phyloP scores from a whole-genome alignment of 139 green algal genomes.

The Tetradesmus obliquus region DNA sequence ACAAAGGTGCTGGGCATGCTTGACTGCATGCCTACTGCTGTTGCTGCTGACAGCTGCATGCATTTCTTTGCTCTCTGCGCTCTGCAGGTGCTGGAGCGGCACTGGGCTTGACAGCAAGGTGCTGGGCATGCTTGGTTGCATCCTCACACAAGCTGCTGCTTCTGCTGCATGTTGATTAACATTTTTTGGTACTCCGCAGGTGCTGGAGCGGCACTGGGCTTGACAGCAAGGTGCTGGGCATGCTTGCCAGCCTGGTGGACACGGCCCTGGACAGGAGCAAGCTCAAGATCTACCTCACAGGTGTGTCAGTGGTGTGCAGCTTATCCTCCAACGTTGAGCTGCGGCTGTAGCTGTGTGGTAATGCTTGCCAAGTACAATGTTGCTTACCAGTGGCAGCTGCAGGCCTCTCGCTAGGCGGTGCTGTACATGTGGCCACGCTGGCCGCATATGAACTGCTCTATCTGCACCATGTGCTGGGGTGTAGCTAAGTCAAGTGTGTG shows the following conservation, averaged over 20 bases:
- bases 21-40: neutral
- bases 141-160: neutral
- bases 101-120: neutral
- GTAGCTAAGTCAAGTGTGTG: neutral
- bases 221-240: neutral
- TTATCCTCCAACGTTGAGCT: neutral
- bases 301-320: neutral
- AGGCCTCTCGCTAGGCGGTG: too few relatives aligned
- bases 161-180: neutral
- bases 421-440: too few relatives aligned
- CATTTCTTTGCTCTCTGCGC: neutral
- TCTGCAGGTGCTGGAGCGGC: constrained; percentile 8
- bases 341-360: too few relatives aligned
- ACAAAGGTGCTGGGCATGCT: neutral
- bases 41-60: neutral
- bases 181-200: neutral
- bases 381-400: too few relatives aligned
- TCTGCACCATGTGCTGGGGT: too few relatives aligned
- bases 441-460: too few relatives aligned
- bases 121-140: neutral
- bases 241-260: constrained; percentile 30
- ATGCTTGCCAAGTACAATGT: too few relatives aligned
- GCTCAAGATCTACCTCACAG: constrained; percentile 29
- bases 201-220: constrained; percentile 29
- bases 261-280: neutral